These are phyloP conservation scores for Apiotrichum akiyoshidainum DNA, from an alignment of 1,284 basidiomycete species.

Conservation along the genomic window DNA sequence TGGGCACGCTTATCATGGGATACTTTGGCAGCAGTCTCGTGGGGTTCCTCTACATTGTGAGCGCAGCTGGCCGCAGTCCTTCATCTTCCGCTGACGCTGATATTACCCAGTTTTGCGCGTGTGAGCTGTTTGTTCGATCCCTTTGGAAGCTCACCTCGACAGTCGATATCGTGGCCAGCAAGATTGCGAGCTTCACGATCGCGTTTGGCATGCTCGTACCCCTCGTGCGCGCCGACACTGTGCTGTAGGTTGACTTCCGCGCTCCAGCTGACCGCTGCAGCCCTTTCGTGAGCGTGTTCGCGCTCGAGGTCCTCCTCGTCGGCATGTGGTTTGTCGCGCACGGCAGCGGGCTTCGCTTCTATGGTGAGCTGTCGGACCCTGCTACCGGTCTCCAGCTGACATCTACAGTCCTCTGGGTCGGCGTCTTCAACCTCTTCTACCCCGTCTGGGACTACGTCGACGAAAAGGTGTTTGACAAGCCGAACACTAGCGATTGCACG, in stretches of 20 bases:
- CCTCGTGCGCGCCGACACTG: constrained; percentile 43
- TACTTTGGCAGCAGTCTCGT: constrained; percentile 44
- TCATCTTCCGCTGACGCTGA: too few relatives aligned
- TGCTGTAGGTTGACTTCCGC: constrained; percentile 35
- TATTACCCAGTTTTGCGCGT: neutral
- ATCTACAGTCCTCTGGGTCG: constrained; percentile 21
- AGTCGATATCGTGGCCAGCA: constrained; percentile 49
- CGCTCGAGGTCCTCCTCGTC: constrained; percentile 45
- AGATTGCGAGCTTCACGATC: constrained; percentile 47
- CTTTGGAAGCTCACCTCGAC: neutral
- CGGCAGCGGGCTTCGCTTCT: constrained; percentile 49
- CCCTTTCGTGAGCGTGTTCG: constrained; percentile 45
- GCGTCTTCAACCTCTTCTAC: constrained; percentile 49
- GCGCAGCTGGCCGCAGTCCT: constrained; percentile 12
- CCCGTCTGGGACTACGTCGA: constrained; percentile 51
- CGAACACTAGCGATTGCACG: constrained; percentile 47
- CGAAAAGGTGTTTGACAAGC: constrained; percentile 48
- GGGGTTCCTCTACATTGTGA: constrained; percentile 48
- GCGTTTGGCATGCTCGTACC: constrained; percentile 46
- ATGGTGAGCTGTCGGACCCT: constrained; percentile 27
- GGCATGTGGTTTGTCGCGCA: constrained; percentile 51
- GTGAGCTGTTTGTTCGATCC: neutral
- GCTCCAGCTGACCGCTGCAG: constrained; percentile 23
- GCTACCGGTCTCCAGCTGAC: neutral
- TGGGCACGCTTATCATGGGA: constrained; percentile 41